Percentiles rank a stretch among this genome's conserved stretches.
Conservation (phyloP, 768 basidiomycete species). For the Auricularia cornea region DNA sequence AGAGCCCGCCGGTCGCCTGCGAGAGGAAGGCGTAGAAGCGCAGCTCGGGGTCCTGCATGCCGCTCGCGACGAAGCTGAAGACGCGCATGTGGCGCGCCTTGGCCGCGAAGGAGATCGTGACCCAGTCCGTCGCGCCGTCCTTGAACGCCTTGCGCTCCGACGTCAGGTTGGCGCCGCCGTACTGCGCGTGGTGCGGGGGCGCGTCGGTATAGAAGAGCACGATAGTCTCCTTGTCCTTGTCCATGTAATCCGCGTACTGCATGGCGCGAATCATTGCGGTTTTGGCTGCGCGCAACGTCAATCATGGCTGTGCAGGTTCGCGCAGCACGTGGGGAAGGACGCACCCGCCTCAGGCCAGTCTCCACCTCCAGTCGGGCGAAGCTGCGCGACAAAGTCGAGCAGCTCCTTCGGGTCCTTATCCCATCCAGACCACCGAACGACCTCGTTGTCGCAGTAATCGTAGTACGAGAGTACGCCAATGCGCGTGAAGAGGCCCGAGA, state of each 20-base stretch:
- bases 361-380: constrained; percentile 16
- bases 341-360: constrained; percentile 18
- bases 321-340: not conserved
- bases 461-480: constrained; percentile 20
- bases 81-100: constrained; percentile 15
- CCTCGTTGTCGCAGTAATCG: constrained; percentile 16
- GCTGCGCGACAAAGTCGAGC: constrained; percentile 10
- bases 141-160: constrained; percentile 17
- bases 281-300: constrained; percentile 12
- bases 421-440: constrained; percentile 20
- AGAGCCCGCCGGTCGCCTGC: constrained; percentile 17
- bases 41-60: constrained; percentile 3
- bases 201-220: constrained; percentile 24
- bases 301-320: not conserved
- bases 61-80: constrained; percentile 15
- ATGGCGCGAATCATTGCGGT: constrained; percentile 19
- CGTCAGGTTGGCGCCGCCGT: constrained; percentile 11
- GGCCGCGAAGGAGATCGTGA: constrained; percentile 17
- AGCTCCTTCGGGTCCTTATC: constrained; percentile 12
- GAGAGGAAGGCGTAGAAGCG: constrained; percentile 18
- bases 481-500: constrained; percentile 20
- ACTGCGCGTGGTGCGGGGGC: constrained; percentile 18
- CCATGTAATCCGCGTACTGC: constrained; percentile 14
- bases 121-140: constrained; percentile 19
- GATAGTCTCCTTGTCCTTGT: constrained; percentile 16